phyloP scores from a whole-genome alignment of 192 early-diverging fungal species.

The Rhizoclosmatium globosum region DNA sequence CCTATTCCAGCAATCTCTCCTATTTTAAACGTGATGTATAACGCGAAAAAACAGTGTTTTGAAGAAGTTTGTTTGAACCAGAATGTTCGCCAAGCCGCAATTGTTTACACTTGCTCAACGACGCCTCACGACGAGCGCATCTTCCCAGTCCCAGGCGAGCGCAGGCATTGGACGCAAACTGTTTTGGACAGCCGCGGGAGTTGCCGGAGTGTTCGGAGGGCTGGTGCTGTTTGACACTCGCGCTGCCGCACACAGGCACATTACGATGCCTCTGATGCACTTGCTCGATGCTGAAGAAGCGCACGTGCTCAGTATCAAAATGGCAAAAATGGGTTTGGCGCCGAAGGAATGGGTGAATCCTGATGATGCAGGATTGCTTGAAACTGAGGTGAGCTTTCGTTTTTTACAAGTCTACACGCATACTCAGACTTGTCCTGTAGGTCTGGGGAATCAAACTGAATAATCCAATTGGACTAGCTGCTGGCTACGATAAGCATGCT shows the following conservation, averaged over 20 bases:
- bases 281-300: conserved; percentile 77
- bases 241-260: conserved; percentile 72
- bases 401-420: background rate
- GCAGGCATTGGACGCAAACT: background rate
- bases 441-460: conserved; percentile 75
- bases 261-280: conserved; percentile 75
- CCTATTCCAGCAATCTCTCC: no score
- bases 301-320: conserved; percentile 72
- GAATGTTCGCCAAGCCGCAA: no score
- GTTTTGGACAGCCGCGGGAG: background rate
- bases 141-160: no score
- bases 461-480: conserved; percentile 89
- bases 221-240: conserved; percentile 75
- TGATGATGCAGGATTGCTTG: conserved; percentile 58
- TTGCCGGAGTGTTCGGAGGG: conserved; percentile 21
- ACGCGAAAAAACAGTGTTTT: no score
- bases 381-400: conserved; percentile 55
- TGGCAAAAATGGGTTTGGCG: conserved; percentile 66
- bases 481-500: conserved; percentile 92
- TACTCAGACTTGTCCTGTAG: conserved; percentile 36
- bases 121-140: no score
- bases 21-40: no score
- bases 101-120: no score
- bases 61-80: no score
- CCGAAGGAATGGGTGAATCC: conserved; percentile 65